phyloP scores from a whole-genome alignment of 2,329 filamentous ascomycete species.

The Sporothrix luriei region DNA sequence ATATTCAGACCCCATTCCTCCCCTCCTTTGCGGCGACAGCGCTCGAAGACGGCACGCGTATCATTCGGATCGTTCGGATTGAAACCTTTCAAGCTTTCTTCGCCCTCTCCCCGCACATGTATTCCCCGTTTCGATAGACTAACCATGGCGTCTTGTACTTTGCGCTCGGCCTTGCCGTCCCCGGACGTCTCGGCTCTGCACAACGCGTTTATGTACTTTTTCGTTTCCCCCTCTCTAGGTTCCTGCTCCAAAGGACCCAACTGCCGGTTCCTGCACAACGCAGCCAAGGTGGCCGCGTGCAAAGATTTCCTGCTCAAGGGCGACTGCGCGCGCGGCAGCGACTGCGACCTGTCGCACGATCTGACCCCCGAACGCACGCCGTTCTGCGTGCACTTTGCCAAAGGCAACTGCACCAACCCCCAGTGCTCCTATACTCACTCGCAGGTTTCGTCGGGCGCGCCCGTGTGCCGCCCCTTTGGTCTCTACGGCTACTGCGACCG shows the following conservation, averaged over 20 bases:
- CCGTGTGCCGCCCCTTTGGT: conserved; percentile 82
- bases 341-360: conserved; percentile 90
- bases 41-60: not conserved
- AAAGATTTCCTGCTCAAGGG: conserved; percentile 81
- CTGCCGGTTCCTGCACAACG: conserved; percentile 83
- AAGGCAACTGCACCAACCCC: conserved; percentile 84
- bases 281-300: conserved; percentile 85
- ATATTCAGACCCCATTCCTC: conserved; percentile 48
- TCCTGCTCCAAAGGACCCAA: conserved; percentile 78
- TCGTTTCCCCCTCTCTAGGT: conserved; percentile 59
- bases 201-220: not conserved
- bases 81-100: not conserved
- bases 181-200: conserved; percentile 14
- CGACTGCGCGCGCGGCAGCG: conserved; percentile 72
- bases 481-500: conserved; percentile 86
- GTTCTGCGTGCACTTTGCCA: conserved; percentile 84
- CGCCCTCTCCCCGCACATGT: not conserved
- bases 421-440: conserved; percentile 87
- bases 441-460: conserved; percentile 72
- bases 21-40: not conserved
- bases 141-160: conserved; percentile 25
- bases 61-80: not conserved
- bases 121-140: conserved; percentile 18
- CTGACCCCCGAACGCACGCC: conserved; percentile 80
- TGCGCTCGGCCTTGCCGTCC: not conserved